Evolutionary conservation across 306 rosid species (phyloP).

Genomic region (Mucuna pruriens): DNA sequence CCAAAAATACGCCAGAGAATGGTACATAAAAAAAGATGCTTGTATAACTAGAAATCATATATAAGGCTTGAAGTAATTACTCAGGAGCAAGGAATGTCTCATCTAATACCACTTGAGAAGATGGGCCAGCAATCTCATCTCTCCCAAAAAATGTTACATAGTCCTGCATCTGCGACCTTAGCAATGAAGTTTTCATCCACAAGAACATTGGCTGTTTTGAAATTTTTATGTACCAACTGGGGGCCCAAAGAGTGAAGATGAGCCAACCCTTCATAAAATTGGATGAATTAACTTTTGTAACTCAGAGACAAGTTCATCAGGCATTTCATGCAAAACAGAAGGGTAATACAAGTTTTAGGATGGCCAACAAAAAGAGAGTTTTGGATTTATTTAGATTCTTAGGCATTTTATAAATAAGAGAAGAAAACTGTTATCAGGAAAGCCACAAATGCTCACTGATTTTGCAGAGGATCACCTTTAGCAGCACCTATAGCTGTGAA

Average conservation of each 20-base stretch:
- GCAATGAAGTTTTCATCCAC: conserved; percentile 69
- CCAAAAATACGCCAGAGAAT: too few species aligned
- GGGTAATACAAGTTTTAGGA: conserved; percentile 38
- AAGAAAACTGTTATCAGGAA: too few species aligned
- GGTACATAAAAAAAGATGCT: neutral
- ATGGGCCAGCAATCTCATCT: conserved; percentile 56
- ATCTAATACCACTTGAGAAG: conserved; percentile 63
- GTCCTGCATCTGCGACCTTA: conserved; percentile 66
- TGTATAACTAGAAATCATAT: conserved; percentile 13
- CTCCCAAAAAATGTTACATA: conserved; percentile 65
- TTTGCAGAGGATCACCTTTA: too few species aligned
- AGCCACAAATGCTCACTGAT: too few species aligned
- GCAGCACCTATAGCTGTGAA: too few species aligned
- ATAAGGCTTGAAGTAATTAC: conserved; percentile 42
- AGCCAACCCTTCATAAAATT: conserved; percentile 56
- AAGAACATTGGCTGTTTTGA: conserved; percentile 74
- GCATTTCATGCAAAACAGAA: neutral
- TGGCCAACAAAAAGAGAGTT: conserved; percentile 26
- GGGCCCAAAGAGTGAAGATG: conserved; percentile 75
- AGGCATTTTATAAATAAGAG: too few species aligned
- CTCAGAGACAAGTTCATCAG: conserved; percentile 12
- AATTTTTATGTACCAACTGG: conserved; percentile 62
- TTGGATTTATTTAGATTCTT: too few species aligned
- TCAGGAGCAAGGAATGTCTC: conserved; percentile 62
- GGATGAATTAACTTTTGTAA: conserved; percentile 33